phyloP scores from a whole-genome alignment of 176 grass and related monocot species.

The Juncus effusus region DNA sequence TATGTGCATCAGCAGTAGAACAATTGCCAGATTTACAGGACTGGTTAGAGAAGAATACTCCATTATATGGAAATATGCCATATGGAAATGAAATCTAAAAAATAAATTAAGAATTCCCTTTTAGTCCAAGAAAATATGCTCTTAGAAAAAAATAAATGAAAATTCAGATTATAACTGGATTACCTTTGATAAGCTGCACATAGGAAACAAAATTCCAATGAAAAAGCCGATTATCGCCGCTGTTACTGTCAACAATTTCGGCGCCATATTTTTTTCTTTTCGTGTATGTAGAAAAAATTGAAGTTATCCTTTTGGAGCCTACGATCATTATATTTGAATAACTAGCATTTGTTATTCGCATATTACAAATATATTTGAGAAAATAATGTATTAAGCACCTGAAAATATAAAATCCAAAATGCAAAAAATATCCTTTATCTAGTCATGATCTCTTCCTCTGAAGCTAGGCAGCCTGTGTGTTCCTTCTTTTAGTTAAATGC shows the following conservation, averaged over 20 bases:
- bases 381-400: not conserved
- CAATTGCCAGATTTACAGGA: conserved; percentile 15
- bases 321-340: not conserved
- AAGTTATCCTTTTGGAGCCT: too few species aligned
- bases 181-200: conserved; percentile 32
- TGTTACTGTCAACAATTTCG: conserved; percentile 11
- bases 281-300: conserved; percentile 1
- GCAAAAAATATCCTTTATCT: not conserved
- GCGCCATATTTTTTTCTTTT: conserved; percentile 14
- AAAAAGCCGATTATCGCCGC: conserved; percentile 34
- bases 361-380: not conserved
- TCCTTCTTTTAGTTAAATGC: too few species aligned
- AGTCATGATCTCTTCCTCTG: too few species aligned
- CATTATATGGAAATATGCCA: not conserved
- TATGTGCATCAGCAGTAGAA: conserved; percentile 13
- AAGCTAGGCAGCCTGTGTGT: too few species aligned
- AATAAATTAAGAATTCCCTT: not conserved
- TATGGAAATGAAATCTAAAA: conserved; percentile 12
- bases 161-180: not conserved
- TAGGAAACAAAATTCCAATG: conserved; percentile 32
- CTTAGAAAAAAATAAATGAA: not conserved
- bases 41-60: not conserved
- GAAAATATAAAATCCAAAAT: not conserved
- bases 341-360: not conserved
- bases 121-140: not conserved